These are phyloP conservation scores for Chenopodium quinoa DNA, from an alignment of 148 eudicot genomes.

Conservation along the genomic window DNA sequence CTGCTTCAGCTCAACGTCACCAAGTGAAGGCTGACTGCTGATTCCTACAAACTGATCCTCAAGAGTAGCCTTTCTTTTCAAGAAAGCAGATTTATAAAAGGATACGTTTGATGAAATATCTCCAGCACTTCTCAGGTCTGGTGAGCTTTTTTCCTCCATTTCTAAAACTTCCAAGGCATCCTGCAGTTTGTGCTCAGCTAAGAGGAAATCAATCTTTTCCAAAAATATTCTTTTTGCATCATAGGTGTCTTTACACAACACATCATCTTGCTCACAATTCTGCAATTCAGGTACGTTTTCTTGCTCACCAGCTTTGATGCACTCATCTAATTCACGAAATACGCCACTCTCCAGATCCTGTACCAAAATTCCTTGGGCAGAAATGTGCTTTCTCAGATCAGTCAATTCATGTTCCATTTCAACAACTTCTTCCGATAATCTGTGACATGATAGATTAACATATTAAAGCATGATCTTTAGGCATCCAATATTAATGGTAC, in stretches of 20 bases:
- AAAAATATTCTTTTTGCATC: constrained; percentile 44
- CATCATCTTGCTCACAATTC: constrained; percentile 38
- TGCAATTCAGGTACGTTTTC: constrained; percentile 47
- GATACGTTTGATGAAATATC: constrained; percentile 53
- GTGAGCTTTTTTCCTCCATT: constrained; percentile 57
- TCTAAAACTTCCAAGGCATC: constrained; percentile 81
- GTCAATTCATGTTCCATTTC: constrained; percentile 86
- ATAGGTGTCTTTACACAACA: constrained; percentile 33
- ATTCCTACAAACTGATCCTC: constrained; percentile 68
- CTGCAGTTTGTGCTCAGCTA: constrained; percentile 74
- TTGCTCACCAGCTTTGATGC: constrained; percentile 44
- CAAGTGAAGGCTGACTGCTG: constrained; percentile 58
- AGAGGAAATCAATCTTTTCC: constrained; percentile 72
- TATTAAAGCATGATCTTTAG: background rate
- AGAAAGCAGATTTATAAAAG: constrained; percentile 55
- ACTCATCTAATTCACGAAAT: constrained; percentile 64
- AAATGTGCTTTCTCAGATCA: constrained; percentile 80
- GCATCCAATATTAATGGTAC: background rate
- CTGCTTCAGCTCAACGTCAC: constrained; percentile 59
- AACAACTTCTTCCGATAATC: constrained; percentile 92
- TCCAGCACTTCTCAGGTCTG: constrained; percentile 54
- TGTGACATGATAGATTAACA: constrained; percentile 25
- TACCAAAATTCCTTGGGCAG: constrained; percentile 80
- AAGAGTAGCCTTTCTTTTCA: constrained; percentile 59
- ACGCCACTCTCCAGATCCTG: constrained; percentile 80